A percentile compares a stretch with the other conserved stretches of the same genome.
Conservation (phyloP, 108 stramenopile genomes). For the Discostella stelligeroides region DNA sequence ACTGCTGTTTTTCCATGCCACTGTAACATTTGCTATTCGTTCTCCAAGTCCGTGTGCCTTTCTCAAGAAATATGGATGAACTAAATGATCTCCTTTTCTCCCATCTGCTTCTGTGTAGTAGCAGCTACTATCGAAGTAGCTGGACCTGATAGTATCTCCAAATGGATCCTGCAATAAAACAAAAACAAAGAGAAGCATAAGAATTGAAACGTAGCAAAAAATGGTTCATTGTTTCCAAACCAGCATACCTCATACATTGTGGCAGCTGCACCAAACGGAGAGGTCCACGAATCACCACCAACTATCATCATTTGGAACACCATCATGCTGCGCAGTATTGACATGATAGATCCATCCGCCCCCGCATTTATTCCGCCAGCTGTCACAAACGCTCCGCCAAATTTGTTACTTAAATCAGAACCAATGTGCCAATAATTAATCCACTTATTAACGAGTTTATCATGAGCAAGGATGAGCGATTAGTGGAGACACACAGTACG, state of each 20-base stretch:
- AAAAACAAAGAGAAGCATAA: background rate
- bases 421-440: constrained; percentile 52
- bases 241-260: constrained; percentile 42
- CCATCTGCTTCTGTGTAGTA: constrained; percentile 38
- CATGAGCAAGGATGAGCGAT: too few species aligned
- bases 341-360: constrained; percentile 40
- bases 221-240: too few species aligned
- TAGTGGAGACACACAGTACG: too few species aligned
- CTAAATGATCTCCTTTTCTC: constrained; percentile 28
- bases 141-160: constrained; percentile 30
- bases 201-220: background rate
- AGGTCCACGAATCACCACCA: constrained; percentile 48
- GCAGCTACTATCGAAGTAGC: constrained; percentile 30
- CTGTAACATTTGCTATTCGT: constrained; percentile 36
- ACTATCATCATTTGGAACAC: constrained; percentile 51
- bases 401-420: constrained; percentile 41
- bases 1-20: constrained; percentile 42
- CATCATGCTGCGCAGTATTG: constrained; percentile 44
- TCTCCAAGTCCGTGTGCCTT: constrained; percentile 41
- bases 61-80: constrained; percentile 41
- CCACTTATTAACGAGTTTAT: too few species aligned
- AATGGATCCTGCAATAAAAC: constrained; percentile 31
- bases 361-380: constrained; percentile 55
- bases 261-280: constrained; percentile 49
- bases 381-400: constrained; percentile 52